phyloP scores from a whole-genome alignment of 805 yeast species.

The Nakazawaea pomicola region DNA sequence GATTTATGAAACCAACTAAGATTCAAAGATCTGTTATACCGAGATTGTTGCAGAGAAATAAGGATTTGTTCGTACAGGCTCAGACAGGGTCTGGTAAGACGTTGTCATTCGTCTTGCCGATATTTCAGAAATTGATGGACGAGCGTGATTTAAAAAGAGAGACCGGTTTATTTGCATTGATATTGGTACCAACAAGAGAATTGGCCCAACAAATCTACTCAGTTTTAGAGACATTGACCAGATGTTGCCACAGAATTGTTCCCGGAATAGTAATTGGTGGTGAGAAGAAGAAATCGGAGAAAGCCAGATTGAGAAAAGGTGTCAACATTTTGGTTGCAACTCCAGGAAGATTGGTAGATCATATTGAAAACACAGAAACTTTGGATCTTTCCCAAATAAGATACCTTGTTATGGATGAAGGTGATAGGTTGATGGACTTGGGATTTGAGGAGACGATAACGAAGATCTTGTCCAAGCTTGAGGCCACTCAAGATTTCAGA shows the following conservation, averaged over 20 bases:
- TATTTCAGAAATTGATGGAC: conserved; percentile 65
- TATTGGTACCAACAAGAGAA: conserved; percentile 93
- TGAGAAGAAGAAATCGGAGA: conserved; percentile 94
- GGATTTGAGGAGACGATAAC: conserved; percentile 94
- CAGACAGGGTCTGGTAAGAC: conserved; percentile 99
- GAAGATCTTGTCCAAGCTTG: conserved; percentile 60
- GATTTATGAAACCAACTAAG: conserved; percentile 68
- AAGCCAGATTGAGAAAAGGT: conserved; percentile 93
- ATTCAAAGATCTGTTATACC: conserved; percentile 85
- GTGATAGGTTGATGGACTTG: conserved; percentile 90
- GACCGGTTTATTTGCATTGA: conserved; percentile 83
- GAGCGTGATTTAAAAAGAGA: conserved; percentile 48
- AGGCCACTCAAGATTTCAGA: conserved; percentile 32
- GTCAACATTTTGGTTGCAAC: conserved; percentile 95
- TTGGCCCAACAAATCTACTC: conserved; percentile 85
- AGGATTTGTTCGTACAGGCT: conserved; percentile 86
- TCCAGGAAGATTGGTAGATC: conserved; percentile 95
- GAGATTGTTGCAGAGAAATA: conserved; percentile 36
- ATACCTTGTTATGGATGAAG: conserved; percentile 93
- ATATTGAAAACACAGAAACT: conserved; percentile 80
- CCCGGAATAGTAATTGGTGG: conserved; percentile 98
- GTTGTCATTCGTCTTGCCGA: conserved; percentile 79
- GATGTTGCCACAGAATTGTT: conserved; percentile 82
- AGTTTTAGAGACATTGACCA: conserved; percentile 67
- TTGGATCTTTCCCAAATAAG: conserved; percentile 70